Base-by-base conservation (phyloP, 2,329 filamentous ascomycete species). In the Metarhizium brunneum region DNA sequence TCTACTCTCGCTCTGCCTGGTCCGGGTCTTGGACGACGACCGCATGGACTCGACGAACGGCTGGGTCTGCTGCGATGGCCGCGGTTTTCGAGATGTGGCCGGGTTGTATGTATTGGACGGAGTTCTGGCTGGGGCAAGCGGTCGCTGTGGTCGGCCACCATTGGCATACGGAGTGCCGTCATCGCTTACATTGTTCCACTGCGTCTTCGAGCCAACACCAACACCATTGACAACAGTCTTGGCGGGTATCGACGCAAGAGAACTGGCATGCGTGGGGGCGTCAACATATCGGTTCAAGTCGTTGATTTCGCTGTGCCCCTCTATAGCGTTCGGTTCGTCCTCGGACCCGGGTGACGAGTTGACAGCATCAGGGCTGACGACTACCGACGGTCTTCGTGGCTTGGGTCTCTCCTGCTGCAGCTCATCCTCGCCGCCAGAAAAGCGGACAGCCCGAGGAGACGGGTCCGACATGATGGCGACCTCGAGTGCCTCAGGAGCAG, bases 21-120 rank as follows among this genome's bases (percentile, higher is more conserved):
- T 72, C 50, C 78, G 73, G 45, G 81, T 73, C 72, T 83, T 72
- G 67, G 82, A 72, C 62, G 78, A 67, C 64, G 84, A 71, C 60
- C 80, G 71, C 61, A 76, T 71, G 54, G 73, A 69, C 48, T 72
- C 73, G 58, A 72, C 69, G 57, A 73, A 75, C 40, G 76, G 70
- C 45, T 57, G 50, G 6, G 49, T 52, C 48, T 55, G 56, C 59
- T 70, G 70, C 2, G 80, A 76, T 14, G 67, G 60, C 11, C 49
- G 56, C 25, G 71, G 71, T 54, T 79, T 76, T 50, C 83, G 74
- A 56, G 81, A 79, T 4, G 79, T 79, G 49, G 86, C 84, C 61
- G 85, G 85, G 59, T 88, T 87, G 68, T 94, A 94, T 36, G 89
- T 91, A 68, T 80, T 89, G 35, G 88, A 92, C 1, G 87, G 87